Evolutionary conservation across 192 early-diverging fungal species (phyloP).

Genomic region (Diversispora eburnea): DNA sequence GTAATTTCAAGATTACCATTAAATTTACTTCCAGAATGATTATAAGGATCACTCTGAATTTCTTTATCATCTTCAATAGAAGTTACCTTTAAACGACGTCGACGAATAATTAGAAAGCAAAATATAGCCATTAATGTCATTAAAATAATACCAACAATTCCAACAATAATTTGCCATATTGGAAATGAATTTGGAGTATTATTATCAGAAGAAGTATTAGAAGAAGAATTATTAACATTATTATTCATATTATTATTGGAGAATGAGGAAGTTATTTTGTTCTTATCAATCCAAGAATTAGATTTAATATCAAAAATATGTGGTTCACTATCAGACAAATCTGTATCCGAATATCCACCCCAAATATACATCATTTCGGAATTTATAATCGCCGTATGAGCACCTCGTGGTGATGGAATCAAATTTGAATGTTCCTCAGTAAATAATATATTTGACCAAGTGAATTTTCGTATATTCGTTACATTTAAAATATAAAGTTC

Average conservation of each 20-base stretch:
- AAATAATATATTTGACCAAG: neutral
- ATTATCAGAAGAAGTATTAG: neutral
- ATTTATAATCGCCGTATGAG: neutral
- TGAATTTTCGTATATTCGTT: neutral
- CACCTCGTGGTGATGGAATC: conserved; percentile 19
- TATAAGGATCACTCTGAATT: conserved; percentile 15
- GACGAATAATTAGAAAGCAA: conserved; percentile 7
- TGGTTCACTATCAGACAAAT: neutral
- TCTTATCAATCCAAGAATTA: neutral
- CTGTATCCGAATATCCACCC: conserved; percentile 10
- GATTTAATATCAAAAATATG: conserved; percentile 19
- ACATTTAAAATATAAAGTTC: conserved; percentile 16
- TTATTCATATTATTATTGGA: neutral
- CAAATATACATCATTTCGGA: conserved; percentile 13
- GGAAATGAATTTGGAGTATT: neutral
- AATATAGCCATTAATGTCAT: neutral
- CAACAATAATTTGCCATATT: neutral
- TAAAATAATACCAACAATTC: neutral
- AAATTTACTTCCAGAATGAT: conserved; percentile 10
- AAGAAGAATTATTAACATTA: neutral
- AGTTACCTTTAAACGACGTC: neutral
- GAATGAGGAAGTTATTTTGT: too few relatives aligned
- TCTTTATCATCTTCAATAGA: neutral
- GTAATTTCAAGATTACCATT: neutral
- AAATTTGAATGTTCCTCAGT: neutral